phyloP scores from a whole-genome alignment of 2,329 filamentous ascomycete genomes.

The Aspergillus sp. region DNA sequence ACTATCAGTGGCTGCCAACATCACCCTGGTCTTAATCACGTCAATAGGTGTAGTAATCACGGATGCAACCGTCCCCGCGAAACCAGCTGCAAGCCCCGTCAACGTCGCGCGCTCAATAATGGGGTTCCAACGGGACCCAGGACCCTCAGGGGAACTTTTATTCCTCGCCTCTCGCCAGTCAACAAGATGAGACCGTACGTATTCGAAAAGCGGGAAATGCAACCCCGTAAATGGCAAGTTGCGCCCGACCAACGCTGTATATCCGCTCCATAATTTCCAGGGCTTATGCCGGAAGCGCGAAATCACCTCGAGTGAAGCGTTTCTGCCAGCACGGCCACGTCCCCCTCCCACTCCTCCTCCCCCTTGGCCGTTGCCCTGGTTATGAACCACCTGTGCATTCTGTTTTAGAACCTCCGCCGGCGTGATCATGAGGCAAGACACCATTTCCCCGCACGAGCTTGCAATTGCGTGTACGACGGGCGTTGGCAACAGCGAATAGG shows the following conservation, averaged over 20 bases:
- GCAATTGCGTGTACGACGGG: constrained; percentile 65
- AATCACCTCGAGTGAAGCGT: constrained; percentile 51
- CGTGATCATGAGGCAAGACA: constrained; percentile 77
- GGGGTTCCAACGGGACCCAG: constrained; percentile 16
- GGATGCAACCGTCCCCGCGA: constrained; percentile 66
- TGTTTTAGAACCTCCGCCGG: constrained; percentile 89
- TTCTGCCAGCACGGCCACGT: constrained; percentile 7
- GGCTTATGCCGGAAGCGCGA: constrained; percentile 48
- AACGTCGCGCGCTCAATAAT: constrained; percentile 61
- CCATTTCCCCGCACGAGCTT: constrained; percentile 69
- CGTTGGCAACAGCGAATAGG: constrained; percentile 31
- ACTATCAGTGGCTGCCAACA: constrained; percentile 54
- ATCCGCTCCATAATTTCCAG: constrained; percentile 58
- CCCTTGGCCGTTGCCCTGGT: constrained; percentile 11
- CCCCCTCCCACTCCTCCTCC: neutral
- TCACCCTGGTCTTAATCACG: constrained; percentile 82
- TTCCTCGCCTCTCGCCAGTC: constrained; percentile 32
- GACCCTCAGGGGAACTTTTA: constrained; percentile 24
- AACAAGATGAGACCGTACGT: constrained; percentile 50
- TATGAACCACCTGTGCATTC: constrained; percentile 74
- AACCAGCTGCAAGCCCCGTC: constrained; percentile 64
- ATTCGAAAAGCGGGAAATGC: constrained; percentile 82
- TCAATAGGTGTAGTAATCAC: constrained; percentile 82
- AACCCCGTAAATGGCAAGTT: constrained; percentile 83
- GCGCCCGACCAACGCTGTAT: constrained; percentile 69